These are phyloP conservation scores for Sphagnum contortum DNA, from an alignment of 225 moss, liverwort and hornwort genomes.

Conservation along the genomic window DNA sequence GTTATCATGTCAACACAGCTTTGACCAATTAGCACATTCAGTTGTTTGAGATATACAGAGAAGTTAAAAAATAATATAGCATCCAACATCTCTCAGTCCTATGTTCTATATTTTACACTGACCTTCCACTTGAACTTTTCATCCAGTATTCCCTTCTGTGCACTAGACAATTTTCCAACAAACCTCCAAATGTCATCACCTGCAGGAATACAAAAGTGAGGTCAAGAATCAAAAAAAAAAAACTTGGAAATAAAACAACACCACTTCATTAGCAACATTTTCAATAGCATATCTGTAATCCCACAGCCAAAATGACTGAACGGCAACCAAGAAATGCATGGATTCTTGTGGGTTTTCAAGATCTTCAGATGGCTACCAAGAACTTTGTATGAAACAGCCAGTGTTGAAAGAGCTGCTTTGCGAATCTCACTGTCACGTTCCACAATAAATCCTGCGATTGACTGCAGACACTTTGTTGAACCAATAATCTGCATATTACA, in stretches of 20 bases:
- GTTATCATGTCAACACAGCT: neutral
- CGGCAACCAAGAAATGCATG: too few relatives aligned
- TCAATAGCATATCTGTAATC: too few relatives aligned
- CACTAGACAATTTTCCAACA: constrained; percentile 69
- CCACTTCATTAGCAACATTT: too few relatives aligned
- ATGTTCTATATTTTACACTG: neutral
- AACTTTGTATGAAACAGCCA: constrained; percentile 76
- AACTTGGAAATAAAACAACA: too few relatives aligned
- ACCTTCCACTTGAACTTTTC: constrained; percentile 99
- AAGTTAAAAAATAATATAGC: neutral
- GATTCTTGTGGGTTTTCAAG: too few relatives aligned
- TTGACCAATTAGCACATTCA: neutral
- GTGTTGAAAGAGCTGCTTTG: constrained; percentile 69
- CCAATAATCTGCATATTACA: constrained; percentile 34
- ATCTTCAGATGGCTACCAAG: constrained; percentile 20
- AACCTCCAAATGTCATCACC: constrained; percentile 95
- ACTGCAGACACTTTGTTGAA: constrained; percentile 69
- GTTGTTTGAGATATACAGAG: neutral
- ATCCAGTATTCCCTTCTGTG: constrained; percentile 80
- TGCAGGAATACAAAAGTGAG: constrained; percentile 5
- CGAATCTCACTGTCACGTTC: constrained; percentile 95
- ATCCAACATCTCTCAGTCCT: neutral
- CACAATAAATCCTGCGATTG: constrained; percentile 60
- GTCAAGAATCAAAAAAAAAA: neutral
- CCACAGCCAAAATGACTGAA: neutral